Base-by-base conservation (phyloP, 202 grass and related monocot species). In the Alloteropsis angusta region DNA sequence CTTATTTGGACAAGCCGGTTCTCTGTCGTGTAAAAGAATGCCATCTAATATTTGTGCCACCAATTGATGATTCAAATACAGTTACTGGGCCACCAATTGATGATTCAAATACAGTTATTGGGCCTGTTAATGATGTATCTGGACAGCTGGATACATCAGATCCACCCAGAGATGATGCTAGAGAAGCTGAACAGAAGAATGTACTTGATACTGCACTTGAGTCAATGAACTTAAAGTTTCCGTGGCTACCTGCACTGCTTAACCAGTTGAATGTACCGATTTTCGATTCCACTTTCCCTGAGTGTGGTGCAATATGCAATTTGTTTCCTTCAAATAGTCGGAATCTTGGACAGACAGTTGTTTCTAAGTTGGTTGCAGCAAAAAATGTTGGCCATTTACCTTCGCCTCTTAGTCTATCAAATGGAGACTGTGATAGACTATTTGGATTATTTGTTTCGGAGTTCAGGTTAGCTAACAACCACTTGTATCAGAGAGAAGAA, bases 201-300 rank as follows among this genome's bases (percentile, higher is more conserved):
- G 64, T 81, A 72, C 82, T 93, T 84, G 69, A 77, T 72, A 75
- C 85, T 39, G 73, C 87, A 85, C 92, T 92, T 60, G 75, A 87
- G 37, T 90, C 78, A 18, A 88, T 87, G 82, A 87, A 86, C 76
- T 90, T 67, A 37, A 86, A 82, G 25, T 87, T 94, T 89, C 89
- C 95, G 65, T 97, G 95, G 91, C 83, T 97, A 84, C 79, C 81
- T 82, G 62, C 59, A 79, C 85, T 97, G 41, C 89, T 97, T 92
- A 85, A 88, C 85, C 85, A 90, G 71, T 85, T 97, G 73, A 94
- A 92, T 47, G 80, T 97, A 88, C 95, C 95, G 59, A 76, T 97
- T 80, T 88, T 88, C 6, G 85, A 97, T 81, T 73, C 76, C 19
- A 92, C 91, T 65, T 97, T 94, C 54, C 89, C 90, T 14, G 89